Evolutionary conservation across 2,329 filamentous ascomycete species (phyloP).

Genomic region (Dryadomyces quercus-mongolicae): DNA sequence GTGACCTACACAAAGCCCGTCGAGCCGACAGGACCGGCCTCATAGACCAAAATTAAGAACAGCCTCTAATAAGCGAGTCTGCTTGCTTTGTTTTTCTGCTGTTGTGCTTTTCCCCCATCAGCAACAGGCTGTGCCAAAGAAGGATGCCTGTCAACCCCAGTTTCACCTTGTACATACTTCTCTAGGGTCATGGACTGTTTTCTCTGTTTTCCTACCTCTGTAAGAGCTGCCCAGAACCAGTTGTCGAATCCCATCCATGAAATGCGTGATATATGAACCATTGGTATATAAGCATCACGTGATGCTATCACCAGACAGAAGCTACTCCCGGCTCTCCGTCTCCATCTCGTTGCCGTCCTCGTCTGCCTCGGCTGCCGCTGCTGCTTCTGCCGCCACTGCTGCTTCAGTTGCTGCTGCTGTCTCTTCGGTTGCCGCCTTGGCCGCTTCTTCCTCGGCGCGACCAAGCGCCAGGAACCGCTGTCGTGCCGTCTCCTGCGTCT

Average conservation of each 20-base stretch:
- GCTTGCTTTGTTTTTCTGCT: no score
- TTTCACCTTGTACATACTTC: not conserved
- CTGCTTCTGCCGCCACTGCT: not conserved
- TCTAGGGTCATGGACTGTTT: no score
- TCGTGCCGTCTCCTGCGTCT: conserved; percentile 53
- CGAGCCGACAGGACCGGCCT: conserved; percentile 40
- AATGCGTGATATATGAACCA: no score
- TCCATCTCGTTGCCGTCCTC: not conserved
- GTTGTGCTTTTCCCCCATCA: no score
- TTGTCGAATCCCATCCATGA: no score
- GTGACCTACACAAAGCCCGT: conserved; percentile 74
- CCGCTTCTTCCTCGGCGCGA: conserved; percentile 3
- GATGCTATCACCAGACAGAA: no score
- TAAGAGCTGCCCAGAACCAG: no score
- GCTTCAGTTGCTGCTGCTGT: conserved; percentile 11
- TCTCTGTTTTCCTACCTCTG: no score
- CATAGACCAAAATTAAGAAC: conserved; percentile 16
- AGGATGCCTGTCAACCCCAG: no score
- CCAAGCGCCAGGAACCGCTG: conserved; percentile 33
- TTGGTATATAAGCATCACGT: no score
- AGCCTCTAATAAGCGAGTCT: not conserved
- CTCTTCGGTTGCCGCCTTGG: not conserved
- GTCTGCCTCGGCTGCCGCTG: not conserved
- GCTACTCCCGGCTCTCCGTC: no score
- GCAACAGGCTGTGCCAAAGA: no score